Base-by-base conservation (phyloP, 2,329 filamentous ascomycete species). In the Geosmithia flava region DNA sequence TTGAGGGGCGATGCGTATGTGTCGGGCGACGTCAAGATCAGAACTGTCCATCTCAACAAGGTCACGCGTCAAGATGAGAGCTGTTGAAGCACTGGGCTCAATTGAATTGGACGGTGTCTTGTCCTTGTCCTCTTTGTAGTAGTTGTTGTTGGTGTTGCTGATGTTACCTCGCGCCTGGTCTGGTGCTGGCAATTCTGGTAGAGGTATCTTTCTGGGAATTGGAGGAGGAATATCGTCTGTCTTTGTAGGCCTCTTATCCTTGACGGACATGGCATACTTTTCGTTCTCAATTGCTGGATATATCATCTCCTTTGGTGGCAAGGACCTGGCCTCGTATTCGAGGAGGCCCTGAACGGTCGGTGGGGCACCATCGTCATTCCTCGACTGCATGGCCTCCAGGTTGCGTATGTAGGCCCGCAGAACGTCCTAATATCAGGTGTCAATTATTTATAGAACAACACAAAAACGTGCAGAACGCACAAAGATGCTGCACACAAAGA, bases 341-440 rank as follows among this genome's bases (percentile, higher is more conserved):
- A 80, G 65, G 10, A 80, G 64, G 1, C 75, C 73, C 48, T 75
- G 70, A 15, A 76, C 68, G 2, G 73, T 72, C 2, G 74, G 72
- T 13, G 68, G 68, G 33, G 63, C 60, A 23, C 68, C 69, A 20
- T 65, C 33, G 33, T 37, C 68, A 40, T 67, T 66, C 13, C 63
- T 57, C n/a, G 62, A 59, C 37, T 66, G 65, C 48, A 71, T 66
- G 41, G 75, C 69, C 52, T 79, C 74, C 51, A 81, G 69, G 55
- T 78, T 73, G 37, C 75, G 74, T 42, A 82, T 79, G 55, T 82
- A 81, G 19, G 78, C 76, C 51, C 76, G 69, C 20, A 81, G 61
- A 10, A 80, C 67, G 53, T 80, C 75, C 78, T 81, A 47, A 15
- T 23, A 19, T 15, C 27, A 11, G 11, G 30, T 37, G 33, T 37